These are phyloP conservation scores for Psilocybe subaeruginosa DNA, from an alignment of 768 basidiomycete species.

Conservation along the genomic window DNA sequence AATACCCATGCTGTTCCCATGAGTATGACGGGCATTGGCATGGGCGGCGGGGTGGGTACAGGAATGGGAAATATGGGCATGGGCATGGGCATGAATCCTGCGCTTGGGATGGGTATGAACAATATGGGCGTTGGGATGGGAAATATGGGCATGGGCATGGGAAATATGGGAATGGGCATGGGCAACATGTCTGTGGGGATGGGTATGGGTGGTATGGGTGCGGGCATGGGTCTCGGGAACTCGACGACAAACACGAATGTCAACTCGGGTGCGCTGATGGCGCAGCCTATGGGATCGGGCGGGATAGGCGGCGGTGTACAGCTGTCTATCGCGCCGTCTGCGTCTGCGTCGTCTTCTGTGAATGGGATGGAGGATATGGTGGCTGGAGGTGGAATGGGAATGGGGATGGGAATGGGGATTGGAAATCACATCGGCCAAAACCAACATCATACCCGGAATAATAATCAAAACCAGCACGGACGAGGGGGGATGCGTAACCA, in stretches of 20 bases:
- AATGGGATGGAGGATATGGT: not conserved
- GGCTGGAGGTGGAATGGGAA: not conserved
- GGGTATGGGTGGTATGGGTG: not conserved
- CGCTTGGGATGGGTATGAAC: slow-evolving; percentile 18
- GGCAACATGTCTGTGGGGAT: not conserved
- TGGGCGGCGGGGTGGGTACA: slow-evolving; percentile 19
- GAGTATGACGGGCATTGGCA: slow-evolving; percentile 20
- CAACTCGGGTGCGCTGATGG: not conserved
- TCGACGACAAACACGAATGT: not conserved
- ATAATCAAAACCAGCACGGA: too few species aligned
- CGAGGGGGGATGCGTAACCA: too few species aligned
- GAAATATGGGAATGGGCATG: slow-evolving; percentile 2
- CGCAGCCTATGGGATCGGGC: not conserved
- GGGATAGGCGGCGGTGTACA: not conserved
- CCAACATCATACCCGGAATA: too few species aligned
- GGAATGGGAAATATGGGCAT: slow-evolving; percentile 23
- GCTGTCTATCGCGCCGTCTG: not conserved
- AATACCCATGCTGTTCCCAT: not conserved
- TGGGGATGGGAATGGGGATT: too few species aligned
- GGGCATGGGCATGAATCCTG: slow-evolving; percentile 16
- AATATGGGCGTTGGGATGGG: slow-evolving; percentile 7
- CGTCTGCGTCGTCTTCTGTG: not conserved
- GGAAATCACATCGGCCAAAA: too few species aligned
- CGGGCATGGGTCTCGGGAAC: not conserved
- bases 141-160: slow-evolving; percentile 6